Evolutionary conservation across 371 early-diverging fungal species (phyloP).

Genomic region (Mucor mucedo): DNA sequence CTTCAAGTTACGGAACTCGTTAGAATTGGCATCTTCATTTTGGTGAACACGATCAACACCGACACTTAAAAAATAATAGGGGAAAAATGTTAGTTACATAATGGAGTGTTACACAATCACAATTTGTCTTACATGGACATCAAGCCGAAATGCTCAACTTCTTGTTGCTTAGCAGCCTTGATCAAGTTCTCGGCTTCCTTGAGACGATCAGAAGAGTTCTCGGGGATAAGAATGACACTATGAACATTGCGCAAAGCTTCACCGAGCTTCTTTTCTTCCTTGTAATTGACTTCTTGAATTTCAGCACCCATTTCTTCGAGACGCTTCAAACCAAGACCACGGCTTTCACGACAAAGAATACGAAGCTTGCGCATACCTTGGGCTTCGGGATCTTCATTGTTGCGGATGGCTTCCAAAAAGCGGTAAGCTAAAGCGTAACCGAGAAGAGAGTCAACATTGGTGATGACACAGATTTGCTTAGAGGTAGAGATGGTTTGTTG

Average conservation of each 20-base stretch:
- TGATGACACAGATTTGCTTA: conserved; percentile 31
- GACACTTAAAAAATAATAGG: conserved; percentile 22
- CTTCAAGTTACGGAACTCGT: conserved; percentile 20
- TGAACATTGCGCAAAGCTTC: conserved; percentile 26
- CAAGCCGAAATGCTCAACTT: conserved; percentile 36
- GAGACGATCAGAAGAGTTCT: conserved; percentile 30
- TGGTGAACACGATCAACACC: conserved; percentile 33
- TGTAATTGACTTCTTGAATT: conserved; percentile 37
- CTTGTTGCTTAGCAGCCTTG: conserved; percentile 27
- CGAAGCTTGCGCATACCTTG: conserved; percentile 17
- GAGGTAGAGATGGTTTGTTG: conserved; percentile 14
- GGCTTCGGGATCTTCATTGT: conserved; percentile 1
- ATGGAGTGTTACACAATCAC: background rate
- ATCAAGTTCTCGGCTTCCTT: conserved; percentile 42
- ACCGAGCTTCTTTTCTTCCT: conserved; percentile 31
- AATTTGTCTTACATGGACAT: conserved; percentile 38
- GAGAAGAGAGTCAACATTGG: conserved; percentile 42
- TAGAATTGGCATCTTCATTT: conserved; percentile 1
- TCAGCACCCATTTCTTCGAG: conserved; percentile 44
- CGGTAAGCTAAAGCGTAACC: conserved; percentile 43
- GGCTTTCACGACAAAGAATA: conserved; percentile 33
- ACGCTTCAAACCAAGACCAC: conserved; percentile 13
- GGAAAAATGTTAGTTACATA: background rate
- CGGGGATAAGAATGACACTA: conserved; percentile 36
- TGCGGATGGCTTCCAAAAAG: conserved; percentile 26